Evolutionary conservation across 192 early-diverging fungal genomes (phyloP), one percentile per base, ranked within the genome.

Genomic region (Linnemannia exigua): DNA sequence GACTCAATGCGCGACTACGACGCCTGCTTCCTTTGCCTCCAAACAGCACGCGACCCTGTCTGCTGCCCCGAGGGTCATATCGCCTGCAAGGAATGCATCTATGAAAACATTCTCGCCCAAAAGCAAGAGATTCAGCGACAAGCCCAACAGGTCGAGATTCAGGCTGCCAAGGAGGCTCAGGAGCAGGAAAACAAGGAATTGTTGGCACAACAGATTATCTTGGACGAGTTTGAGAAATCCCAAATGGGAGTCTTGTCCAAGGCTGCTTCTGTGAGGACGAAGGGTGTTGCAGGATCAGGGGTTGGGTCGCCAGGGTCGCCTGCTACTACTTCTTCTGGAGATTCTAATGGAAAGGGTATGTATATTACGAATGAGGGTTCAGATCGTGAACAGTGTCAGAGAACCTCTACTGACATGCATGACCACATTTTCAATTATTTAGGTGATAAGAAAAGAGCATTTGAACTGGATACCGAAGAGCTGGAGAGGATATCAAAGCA

Each of bases 61-160:
- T 88, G 89, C 71, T 96, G 96, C 67, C 75, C 88, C 4, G 87
- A 94, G 50, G 97, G 97, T 3, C 97, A 99, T 87, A 82, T 98
- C n/a, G 90, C 94, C 0, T 99, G 97, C 88, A 93, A 92, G 51
- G 98, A 98, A 75, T 99, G 98, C 81, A 94, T 95, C 46, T 94
- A 95, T 76, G 93, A 95, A 76, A 94, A 92, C 58, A 95, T 98
- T 37, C 81, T 98, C 12, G 88, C 94, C 16, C 98, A 99, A 80
- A 98, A 96, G 76, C 91, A 95, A 67, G 92, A 92, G 46, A 95
- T 97, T n/a, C 79, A 84, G 58, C 87, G 94, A 31, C 89, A 95
- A 75, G 85, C 91, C 31, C 76, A 74, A 52, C 89, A 80, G 58
- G 72, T 88, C 22, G 90, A 84, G 19, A 81, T 89, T 74, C 91